Base-by-base conservation (phyloP, 495 filamentous ascomycete genomes). In the Chaetomium cochliodes region DNA sequence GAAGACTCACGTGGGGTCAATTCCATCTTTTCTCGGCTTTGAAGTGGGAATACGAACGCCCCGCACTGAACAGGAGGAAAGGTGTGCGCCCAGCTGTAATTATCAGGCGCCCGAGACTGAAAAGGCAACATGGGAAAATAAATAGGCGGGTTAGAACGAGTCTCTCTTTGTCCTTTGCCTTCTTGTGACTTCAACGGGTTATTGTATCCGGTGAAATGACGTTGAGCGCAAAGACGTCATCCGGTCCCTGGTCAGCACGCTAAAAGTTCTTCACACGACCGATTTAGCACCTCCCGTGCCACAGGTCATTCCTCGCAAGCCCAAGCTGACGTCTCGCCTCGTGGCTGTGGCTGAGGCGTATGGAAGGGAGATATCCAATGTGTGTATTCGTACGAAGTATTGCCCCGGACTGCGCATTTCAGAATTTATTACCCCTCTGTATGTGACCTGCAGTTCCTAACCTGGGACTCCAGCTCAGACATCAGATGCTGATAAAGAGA, bases 181-280 rank as follows among this genome's bases (percentile, higher is more conserved):
- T 37, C 33, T 12, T 37, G 33, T 37, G 33, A 37, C 28, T 37
- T 8, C 5, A 11, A 37, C 11, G 33, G 46, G 18, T 20, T 23
- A 20, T n/a, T 20, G 2, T 50, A n/a, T 7, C 20, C 20, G 46
- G n/a, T 3, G n/a, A 50, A 9, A 50, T 22, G 20, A 50, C 33
- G 33, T 37, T 37, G 33, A 37, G 5, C 1, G 20, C 18, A 50
- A 50, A 20, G 20, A 52, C 20, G 49, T 26, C 49, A 52, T 52
- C 8, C 0, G 11, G 23, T 25, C 12, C 23, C 49, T 25, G 0
- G 49, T 26, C 49, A 52, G 22, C 49, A 52, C 46, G 46, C 49
- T 52, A 23, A 52, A 52, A 16, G 49, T 52, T 52, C 49, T 52
- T 52, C 49, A 52, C 49, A 26, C 25, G 49, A 52, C 11, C 20